Evolutionary conservation across 495 filamentous ascomycete genomes (phyloP).

Genomic region (Penicillium egyptiacum): DNA sequence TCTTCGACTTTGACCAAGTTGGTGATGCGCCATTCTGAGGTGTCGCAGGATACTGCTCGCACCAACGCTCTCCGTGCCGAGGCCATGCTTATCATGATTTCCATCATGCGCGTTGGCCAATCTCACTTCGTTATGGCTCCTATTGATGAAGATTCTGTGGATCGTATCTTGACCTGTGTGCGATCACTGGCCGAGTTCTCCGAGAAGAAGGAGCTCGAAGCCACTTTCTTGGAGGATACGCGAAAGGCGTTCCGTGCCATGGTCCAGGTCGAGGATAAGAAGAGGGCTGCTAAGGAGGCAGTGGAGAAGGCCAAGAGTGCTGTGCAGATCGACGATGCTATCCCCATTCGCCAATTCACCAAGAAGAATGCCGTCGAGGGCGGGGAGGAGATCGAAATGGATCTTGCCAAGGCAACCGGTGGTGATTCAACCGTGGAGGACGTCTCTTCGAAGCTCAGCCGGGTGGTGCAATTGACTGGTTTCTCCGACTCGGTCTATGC

Average conservation of each 20-base stretch:
- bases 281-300: conserved; percentile 86
- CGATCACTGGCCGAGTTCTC: conserved; percentile 90
- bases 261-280: conserved; percentile 98
- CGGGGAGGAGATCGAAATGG: conserved; percentile 78
- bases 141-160: conserved; percentile 96
- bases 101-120: conserved; percentile 94
- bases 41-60: conserved; percentile 79
- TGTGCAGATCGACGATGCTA: conserved; percentile 91
- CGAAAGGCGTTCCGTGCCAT: conserved; percentile 96
- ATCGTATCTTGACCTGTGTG: conserved; percentile 96
- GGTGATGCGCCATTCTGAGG: conserved; percentile 96
- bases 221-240: conserved; percentile 93
- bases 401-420: conserved; percentile 91
- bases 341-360: conserved; percentile 86
- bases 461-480: conserved; percentile 95
- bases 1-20: conserved; percentile 94
- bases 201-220: conserved; percentile 83
- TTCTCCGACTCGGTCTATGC: conserved; percentile 99
- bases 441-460: conserved; percentile 86
- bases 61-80: conserved; percentile 95
- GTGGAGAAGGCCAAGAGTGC: conserved; percentile 90
- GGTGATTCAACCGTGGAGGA: conserved; percentile 84
- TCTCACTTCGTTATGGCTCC: conserved; percentile 96
- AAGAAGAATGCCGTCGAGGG: conserved; percentile 90
- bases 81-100: conserved; percentile 99